Conservation (phyloP, 1,139 yeast genomes). For the Arxiozyma slooffiae region DNA sequence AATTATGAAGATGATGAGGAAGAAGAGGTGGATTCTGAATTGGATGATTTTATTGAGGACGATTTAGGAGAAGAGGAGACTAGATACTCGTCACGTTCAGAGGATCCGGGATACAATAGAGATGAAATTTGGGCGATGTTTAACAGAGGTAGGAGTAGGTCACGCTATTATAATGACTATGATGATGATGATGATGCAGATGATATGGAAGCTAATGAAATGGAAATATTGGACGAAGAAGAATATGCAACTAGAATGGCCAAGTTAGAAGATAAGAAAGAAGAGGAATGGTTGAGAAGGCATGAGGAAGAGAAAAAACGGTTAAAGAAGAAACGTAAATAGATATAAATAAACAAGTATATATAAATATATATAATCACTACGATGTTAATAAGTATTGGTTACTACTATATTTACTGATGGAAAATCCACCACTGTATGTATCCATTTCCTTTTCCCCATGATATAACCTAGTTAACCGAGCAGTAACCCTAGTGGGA, state of each 20-base stretch:
- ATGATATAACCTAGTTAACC: neutral
- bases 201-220: slow-evolving; percentile 93
- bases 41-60: slow-evolving; percentile 46
- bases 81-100: slow-evolving; percentile 7
- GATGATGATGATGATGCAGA: slow-evolving; percentile 47
- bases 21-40: slow-evolving; percentile 24
- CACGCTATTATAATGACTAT: slow-evolving; percentile 34
- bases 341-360: too few relatives aligned
- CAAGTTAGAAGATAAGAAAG: slow-evolving; percentile 54
- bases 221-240: slow-evolving; percentile 78
- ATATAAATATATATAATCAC: too few relatives aligned
- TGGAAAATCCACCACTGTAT: neutral
- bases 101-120: slow-evolving; percentile 49
- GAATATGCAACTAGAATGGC: slow-evolving; percentile 52
- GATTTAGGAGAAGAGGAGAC: slow-evolving; percentile 41
- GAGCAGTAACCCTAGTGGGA: neutral
- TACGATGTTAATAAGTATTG: too few relatives aligned
- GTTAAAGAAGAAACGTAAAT: slow-evolving; percentile 5
- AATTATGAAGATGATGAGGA: slow-evolving; percentile 12
- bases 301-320: slow-evolving; percentile 36
- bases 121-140: slow-evolving; percentile 88
- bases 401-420: neutral
- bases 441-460: too few relatives aligned
- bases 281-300: slow-evolving; percentile 48
- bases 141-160: slow-evolving; percentile 50